These are phyloP conservation scores for Trichosporon ovoides DNA, from an alignment of 1,284 basidiomycete genomes.

Conservation along the genomic window DNA sequence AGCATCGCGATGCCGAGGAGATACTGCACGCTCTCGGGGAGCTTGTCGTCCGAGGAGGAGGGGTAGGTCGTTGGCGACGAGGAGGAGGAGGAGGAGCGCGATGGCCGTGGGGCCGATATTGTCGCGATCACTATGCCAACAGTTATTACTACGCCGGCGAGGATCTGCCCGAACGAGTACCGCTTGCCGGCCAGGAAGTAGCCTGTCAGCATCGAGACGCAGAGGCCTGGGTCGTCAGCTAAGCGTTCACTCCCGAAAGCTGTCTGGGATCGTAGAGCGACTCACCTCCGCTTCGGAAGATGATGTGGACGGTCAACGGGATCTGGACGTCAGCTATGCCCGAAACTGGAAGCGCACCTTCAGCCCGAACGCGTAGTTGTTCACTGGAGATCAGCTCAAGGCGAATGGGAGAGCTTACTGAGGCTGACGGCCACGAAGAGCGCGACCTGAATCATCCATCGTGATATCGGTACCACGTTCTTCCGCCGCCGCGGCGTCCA, in stretches of 20 bases:
- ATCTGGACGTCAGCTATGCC: slow-evolving; percentile 51
- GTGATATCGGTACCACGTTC: slow-evolving; percentile 64
- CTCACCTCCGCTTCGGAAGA: slow-evolving; percentile 86
- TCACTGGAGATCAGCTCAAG: slow-evolving; percentile 52
- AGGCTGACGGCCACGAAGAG: slow-evolving; percentile 74
- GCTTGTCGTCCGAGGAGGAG: slow-evolving; percentile 23
- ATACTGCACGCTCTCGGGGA: slow-evolving; percentile 53
- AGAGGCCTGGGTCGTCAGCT: slow-evolving; percentile 47
- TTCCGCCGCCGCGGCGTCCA: slow-evolving; percentile 35
- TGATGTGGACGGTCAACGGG: slow-evolving; percentile 89
- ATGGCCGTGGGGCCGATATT: slow-evolving; percentile 57
- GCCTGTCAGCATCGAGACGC: slow-evolving; percentile 48
- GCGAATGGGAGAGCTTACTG: slow-evolving; percentile 23
- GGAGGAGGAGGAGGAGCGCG: not conserved
- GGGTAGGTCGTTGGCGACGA: not conserved
- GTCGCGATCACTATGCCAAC: slow-evolving; percentile 75
- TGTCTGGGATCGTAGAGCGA: slow-evolving; percentile 52
- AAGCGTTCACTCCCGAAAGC: not conserved
- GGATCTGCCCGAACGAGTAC: slow-evolving; percentile 63
- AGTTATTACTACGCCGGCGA: slow-evolving; percentile 72
- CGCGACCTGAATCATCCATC: slow-evolving; percentile 74
- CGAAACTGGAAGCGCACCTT: slow-evolving; percentile 26
- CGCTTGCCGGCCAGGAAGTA: slow-evolving; percentile 52
- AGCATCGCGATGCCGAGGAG: slow-evolving; percentile 68
- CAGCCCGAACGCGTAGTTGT: slow-evolving; percentile 83